phyloP scores from a whole-genome alignment of 2,329 filamentous ascomycete genomes.

The Fusarium torreyae region DNA sequence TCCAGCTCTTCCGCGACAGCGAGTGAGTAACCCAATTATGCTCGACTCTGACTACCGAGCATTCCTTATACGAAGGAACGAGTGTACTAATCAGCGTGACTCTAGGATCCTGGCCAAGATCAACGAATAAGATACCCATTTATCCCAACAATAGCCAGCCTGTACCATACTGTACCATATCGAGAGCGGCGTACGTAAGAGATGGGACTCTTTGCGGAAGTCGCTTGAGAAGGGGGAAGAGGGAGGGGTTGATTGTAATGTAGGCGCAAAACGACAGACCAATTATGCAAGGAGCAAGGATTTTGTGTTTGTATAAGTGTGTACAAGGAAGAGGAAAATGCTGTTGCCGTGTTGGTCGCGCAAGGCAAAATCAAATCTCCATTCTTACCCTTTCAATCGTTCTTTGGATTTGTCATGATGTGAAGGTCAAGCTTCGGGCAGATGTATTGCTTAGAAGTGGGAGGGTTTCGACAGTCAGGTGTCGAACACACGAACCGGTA shows the following conservation, averaged over 20 bases:
- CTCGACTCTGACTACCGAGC: neutral
- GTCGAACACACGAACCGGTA: neutral
- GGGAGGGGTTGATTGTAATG: slow-evolving; percentile 44
- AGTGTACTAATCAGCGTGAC: slow-evolving; percentile 29
- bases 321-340: slow-evolving; percentile 20
- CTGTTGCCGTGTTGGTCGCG: slow-evolving; percentile 41
- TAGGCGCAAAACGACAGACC: slow-evolving; percentile 40
- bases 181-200: slow-evolving; percentile 39
- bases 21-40: slow-evolving; percentile 80
- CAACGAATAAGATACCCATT: slow-evolving; percentile 78
- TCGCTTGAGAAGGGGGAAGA: slow-evolving; percentile 21
- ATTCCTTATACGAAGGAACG: neutral
- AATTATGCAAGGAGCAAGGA: slow-evolving; percentile 32
- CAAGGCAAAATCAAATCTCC: slow-evolving; percentile 51
- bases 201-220: slow-evolving; percentile 30
- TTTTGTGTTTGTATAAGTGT: slow-evolving; percentile 27
- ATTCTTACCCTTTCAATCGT: slow-evolving; percentile 49
- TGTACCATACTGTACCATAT: slow-evolving; percentile 59
- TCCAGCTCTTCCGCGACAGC: slow-evolving; percentile 94
- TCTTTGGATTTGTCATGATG: slow-evolving; percentile 2
- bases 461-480: too few relatives aligned
- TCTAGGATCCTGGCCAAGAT: slow-evolving; percentile 96
- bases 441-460: neutral
- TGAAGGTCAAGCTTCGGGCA: neutral
- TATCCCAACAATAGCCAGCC: slow-evolving; percentile 39